These are phyloP conservation scores for Speleostelium caveatum DNA, from an alignment of 78 protist genomes.

Conservation along the genomic window DNA sequence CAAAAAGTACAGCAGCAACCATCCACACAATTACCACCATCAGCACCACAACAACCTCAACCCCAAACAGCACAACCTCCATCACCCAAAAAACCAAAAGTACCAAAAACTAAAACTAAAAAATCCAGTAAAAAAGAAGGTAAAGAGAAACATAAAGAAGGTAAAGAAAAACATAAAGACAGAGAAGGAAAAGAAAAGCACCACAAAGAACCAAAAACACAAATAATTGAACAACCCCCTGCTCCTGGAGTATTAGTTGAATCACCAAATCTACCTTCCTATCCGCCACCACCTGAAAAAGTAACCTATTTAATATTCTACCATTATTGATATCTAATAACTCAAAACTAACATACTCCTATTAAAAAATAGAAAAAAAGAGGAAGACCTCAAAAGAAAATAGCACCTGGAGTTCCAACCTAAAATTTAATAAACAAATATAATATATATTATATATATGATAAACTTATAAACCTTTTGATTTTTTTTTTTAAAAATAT, in stretches of 20 bases:
- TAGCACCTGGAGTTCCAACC: background rate
- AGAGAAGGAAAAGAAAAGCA: background rate
- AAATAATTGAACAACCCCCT: background rate
- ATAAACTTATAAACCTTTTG: background rate
- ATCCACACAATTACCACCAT: background rate
- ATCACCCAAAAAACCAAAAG: background rate
- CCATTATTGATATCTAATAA: background rate
- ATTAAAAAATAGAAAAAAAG: slow-evolving; percentile 24
- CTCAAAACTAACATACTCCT: background rate
- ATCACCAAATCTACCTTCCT: background rate
- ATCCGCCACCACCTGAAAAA: background rate
- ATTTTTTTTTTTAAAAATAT: background rate
- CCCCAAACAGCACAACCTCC: background rate
- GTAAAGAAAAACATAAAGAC: background rate
- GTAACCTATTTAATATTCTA: background rate
- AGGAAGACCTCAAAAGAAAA: slow-evolving; percentile 52
- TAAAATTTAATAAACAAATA: too few relatives aligned
- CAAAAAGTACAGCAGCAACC: background rate
- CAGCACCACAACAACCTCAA: background rate
- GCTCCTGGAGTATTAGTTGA: background rate
- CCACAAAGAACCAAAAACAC: background rate
- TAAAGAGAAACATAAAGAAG: background rate
- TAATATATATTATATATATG: background rate
- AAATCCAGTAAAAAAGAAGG: background rate
- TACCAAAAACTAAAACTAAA: background rate